phyloP scores from a whole-genome alignment of 768 basidiomycete species.

The Holtermanniella nyarrowii region DNA sequence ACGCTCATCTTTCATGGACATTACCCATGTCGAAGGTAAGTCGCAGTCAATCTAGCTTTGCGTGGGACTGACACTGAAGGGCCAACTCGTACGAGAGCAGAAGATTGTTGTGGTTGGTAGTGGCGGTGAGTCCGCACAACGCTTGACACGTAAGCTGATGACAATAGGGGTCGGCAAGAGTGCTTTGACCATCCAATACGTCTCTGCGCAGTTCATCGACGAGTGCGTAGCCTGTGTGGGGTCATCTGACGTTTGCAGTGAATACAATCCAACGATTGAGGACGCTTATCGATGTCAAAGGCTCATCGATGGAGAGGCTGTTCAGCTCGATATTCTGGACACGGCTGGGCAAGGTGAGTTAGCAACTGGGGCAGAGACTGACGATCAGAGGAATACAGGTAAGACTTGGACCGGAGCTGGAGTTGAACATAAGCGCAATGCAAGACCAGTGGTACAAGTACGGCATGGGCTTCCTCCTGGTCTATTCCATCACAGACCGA shows the following conservation, averaged over 20 bases:
- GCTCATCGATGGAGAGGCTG: constrained; percentile 46
- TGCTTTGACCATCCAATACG: constrained; percentile 45
- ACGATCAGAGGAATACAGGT: constrained; percentile 30
- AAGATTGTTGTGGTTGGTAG: constrained; percentile 22
- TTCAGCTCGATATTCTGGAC: constrained; percentile 46
- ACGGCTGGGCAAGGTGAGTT: constrained; percentile 45
- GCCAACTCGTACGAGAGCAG: constrained; percentile 10
- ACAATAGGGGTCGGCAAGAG: constrained; percentile 38
- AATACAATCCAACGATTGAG: constrained; percentile 47
- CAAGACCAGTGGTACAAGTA: constrained; percentile 41
- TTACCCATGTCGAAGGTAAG: neutral
- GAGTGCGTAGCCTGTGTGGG: constrained; percentile 16
- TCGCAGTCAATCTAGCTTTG: neutral
- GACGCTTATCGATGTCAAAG: constrained; percentile 44
- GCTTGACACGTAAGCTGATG: neutral
- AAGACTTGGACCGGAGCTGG: neutral
- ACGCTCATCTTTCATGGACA: no score
- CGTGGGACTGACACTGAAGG: neutral
- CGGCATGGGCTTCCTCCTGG: constrained; percentile 47
- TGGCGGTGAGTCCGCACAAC: constrained; percentile 13
- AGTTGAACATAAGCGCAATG: constrained; percentile 21
- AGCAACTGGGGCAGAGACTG: neutral
- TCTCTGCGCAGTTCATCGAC: constrained; percentile 41
- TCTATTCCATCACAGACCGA: constrained; percentile 46
- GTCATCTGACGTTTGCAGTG: constrained; percentile 22